Evolutionary conservation across 176 grass and related monocot genomes (phyloP).

Genomic region (Dendrocalamus sinicus): DNA sequence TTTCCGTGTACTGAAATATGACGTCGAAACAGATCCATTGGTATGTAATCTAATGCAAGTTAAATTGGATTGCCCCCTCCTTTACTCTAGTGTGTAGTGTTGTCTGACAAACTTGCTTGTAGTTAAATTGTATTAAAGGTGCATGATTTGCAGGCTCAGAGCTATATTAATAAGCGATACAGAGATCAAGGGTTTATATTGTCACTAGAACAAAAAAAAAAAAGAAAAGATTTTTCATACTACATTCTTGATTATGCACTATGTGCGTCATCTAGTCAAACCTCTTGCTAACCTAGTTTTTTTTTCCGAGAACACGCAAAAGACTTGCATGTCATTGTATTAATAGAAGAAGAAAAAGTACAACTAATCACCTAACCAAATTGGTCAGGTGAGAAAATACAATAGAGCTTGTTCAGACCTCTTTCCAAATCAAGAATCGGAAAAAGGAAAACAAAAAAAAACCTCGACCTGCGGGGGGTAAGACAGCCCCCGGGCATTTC

Average conservation of each 20-base stretch:
- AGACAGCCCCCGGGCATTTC: too few species aligned
- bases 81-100: neutral
- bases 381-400: too few species aligned
- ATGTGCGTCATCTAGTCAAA: neutral
- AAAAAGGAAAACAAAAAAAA: too few species aligned
- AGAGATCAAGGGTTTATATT: neutral
- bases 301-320: too few species aligned
- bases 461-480: too few species aligned
- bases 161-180: neutral
- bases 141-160: neutral
- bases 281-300: neutral
- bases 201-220: neutral
- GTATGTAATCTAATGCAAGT: constrained; percentile 51
- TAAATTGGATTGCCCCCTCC: neutral
- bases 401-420: too few species aligned
- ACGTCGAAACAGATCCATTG: constrained; percentile 68
- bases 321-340: too few species aligned
- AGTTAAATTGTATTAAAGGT: neutral
- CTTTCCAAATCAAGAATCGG: too few species aligned
- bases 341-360: too few species aligned
- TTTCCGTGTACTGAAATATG: constrained; percentile 81
- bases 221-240: neutral
- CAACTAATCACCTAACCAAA: too few species aligned
- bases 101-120: neutral
- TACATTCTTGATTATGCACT: constrained; percentile 2